Evolutionary conservation across 768 basidiomycete genomes (phyloP).

Genomic region (Mycena epipterygia): DNA sequence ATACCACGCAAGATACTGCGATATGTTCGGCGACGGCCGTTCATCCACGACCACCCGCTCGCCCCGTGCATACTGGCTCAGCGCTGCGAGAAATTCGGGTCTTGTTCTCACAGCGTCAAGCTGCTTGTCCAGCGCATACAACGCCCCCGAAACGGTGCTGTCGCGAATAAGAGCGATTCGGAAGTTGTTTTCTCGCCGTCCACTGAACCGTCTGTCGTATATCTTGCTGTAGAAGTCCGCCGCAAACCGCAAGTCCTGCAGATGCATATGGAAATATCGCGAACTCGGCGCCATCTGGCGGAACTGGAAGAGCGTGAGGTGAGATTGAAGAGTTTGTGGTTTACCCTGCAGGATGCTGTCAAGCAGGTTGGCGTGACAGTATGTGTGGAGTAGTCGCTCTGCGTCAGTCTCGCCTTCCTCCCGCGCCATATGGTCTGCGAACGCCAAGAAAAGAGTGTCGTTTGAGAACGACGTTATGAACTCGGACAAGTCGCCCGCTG

Average conservation of each 20-base stretch:
- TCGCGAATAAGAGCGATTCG: conserved; percentile 80
- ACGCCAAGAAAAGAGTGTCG: conserved; percentile 82
- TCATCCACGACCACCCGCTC: conserved; percentile 52
- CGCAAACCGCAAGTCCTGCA: conserved; percentile 82
- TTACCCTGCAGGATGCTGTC: conserved; percentile 96
- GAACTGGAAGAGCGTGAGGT: conserved; percentile 79
- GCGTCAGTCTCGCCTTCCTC: conserved; percentile 68
- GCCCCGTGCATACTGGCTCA: conserved; percentile 71
- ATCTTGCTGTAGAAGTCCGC: conserved; percentile 84
- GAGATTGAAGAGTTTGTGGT: conserved; percentile 79
- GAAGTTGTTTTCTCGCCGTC: conserved; percentile 72
- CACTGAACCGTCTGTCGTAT: conserved; percentile 82
- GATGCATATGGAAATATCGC: conserved; percentile 73
- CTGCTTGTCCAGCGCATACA: conserved; percentile 72
- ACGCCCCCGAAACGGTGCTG: conserved; percentile 74
- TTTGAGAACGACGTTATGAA: conserved; percentile 92
- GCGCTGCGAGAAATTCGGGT: conserved; percentile 56
- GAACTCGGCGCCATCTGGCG: conserved; percentile 71
- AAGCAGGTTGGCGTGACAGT: conserved; percentile 81
- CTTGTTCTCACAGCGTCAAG: conserved; percentile 61
- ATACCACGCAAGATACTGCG: conserved; percentile 76
- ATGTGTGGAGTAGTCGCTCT: conserved; percentile 76
- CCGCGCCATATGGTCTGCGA: conserved; percentile 84
- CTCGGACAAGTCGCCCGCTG: conserved; percentile 81
- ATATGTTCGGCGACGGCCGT: conserved; percentile 42